Base-by-base conservation (phyloP, 768 basidiomycete genomes). In the Rhizopogon vinicolor region DNA sequence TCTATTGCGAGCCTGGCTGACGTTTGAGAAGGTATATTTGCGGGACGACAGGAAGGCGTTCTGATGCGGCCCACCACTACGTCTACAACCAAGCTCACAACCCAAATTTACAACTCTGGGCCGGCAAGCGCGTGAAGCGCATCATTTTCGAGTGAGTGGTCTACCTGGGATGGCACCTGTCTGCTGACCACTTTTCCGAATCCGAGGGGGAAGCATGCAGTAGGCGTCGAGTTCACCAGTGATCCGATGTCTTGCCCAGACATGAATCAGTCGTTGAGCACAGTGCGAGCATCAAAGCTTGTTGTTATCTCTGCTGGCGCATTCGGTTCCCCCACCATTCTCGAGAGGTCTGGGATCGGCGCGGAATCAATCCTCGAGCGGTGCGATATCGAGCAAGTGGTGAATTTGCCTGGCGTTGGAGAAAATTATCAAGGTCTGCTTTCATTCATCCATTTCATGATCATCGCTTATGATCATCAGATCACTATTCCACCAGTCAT, bases 381-480 rank as follows among this genome's bases (percentile, higher is more conserved):
- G 45, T 65, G 78, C 50, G 75, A 72, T 3, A 74, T 91, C 41
- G 56, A 63, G 7, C 70, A 76, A 52, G 42, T 81, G 9, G 76
- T 87, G 8, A 83, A 90, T 51, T 78, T 91, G 7, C 88, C 88
- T 5, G 87, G 86, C 6, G 90, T 94, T 0, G 90, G 91, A 12
- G 85, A 87, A 63, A 81, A 89, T 59, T 83, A 79, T 51, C 74
- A 77, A 59, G 83, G 82, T 79, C n/a, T n/a, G n/a, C n/a, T n/a
- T n/a, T n/a, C n/a, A n/a, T n/a, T n/a, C n/a, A n/a, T n/a, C n/a
- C n/a, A n/a, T n/a, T n/a, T n/a, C n/a, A n/a, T n/a, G n/a, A n/a
- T n/a, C n/a, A n/a, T n/a, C n/a, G n/a, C n/a, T n/a, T n/a, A n/a
- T n/a, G n/a, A n/a, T n/a, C n/a, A n/a, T n/a, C n/a, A n/a, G n/a